Conservation (phyloP, 2,329 filamentous ascomycete species). For the Sclerotinia glacialis region DNA sequence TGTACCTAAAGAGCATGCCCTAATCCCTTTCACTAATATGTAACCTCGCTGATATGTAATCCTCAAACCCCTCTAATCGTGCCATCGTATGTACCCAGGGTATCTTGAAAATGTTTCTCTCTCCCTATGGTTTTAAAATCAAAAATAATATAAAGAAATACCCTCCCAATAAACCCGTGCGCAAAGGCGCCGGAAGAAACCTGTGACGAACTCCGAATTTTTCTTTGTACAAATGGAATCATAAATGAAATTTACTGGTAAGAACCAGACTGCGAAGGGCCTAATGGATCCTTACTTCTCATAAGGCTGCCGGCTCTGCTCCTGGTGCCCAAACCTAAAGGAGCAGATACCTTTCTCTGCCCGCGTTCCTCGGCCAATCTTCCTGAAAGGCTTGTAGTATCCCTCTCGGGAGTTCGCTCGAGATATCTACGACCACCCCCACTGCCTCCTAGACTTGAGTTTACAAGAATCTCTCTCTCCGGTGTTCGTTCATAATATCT, state of each 20-base stretch:
- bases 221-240: conserved; percentile 12
- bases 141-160: conserved; percentile 14
- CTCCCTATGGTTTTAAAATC: conserved; percentile 10
- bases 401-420: conserved; percentile 36
- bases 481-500: conserved; percentile 22
- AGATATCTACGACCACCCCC: conserved; percentile 33
- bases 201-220: conserved; percentile 9
- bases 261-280: conserved; percentile 27
- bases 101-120: conserved; percentile 21
- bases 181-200: conserved; percentile 6
- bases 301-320: conserved; percentile 33
- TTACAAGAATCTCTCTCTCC: conserved; percentile 22
- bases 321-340: conserved; percentile 26
- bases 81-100: conserved; percentile 23
- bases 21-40: conserved; percentile 15
- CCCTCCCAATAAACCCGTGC: conserved; percentile 5
- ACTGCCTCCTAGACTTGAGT: conserved; percentile 21
- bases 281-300: conserved; percentile 29
- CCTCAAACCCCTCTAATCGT: conserved; percentile 21
- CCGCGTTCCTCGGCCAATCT: conserved; percentile 34
- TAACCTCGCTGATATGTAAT: conserved; percentile 20
- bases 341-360: conserved; percentile 35
- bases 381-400: conserved; percentile 34
- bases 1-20: conserved; percentile 18
- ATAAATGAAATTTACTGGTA: conserved; percentile 27